Conservation (phyloP, 148 eudicot genomes). For the Amaranthus palmeri region DNA sequence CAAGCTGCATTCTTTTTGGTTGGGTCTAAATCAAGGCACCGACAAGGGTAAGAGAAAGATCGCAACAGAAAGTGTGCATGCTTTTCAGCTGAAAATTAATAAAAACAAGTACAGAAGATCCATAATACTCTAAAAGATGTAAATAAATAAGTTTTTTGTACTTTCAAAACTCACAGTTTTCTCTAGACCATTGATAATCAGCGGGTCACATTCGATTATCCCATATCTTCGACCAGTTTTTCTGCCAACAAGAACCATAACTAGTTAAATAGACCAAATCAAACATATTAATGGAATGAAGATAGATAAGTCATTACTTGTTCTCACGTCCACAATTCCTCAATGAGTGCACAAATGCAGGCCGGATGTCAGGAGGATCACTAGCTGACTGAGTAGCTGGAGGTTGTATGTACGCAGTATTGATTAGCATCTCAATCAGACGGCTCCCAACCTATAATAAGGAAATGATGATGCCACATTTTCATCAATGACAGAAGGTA, state of each 20-base stretch:
- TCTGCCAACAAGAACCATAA: conserved; percentile 37
- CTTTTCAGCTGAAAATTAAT: background rate
- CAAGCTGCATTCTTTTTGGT: background rate
- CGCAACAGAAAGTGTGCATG: conserved; percentile 1
- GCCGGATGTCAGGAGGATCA: conserved; percentile 72
- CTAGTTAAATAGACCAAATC: background rate
- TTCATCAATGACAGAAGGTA: background rate
- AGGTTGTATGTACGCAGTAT: conserved; percentile 79
- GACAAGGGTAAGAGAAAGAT: conserved; percentile 1
- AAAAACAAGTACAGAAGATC: background rate
- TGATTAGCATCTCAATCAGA: conserved; percentile 72
- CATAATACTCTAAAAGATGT: background rate
- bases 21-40: background rate
- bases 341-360: conserved; percentile 71
- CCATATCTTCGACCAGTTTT: conserved; percentile 59
- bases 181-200: conserved; percentile 67
- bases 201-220: conserved; percentile 80
- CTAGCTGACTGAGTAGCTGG: conserved; percentile 58
- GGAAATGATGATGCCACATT: conserved; percentile 11
- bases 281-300: background rate
- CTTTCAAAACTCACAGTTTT: conserved; percentile 52
- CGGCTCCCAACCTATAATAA: conserved; percentile 76
- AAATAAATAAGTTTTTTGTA: background rate
- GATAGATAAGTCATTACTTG: conserved; percentile 37
- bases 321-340: conserved; percentile 42